Evolutionary conservation across 2,329 filamentous ascomycete genomes (phyloP), one percentile per base, ranked within the genome.

Genomic region (Alternaria triticina): DNA sequence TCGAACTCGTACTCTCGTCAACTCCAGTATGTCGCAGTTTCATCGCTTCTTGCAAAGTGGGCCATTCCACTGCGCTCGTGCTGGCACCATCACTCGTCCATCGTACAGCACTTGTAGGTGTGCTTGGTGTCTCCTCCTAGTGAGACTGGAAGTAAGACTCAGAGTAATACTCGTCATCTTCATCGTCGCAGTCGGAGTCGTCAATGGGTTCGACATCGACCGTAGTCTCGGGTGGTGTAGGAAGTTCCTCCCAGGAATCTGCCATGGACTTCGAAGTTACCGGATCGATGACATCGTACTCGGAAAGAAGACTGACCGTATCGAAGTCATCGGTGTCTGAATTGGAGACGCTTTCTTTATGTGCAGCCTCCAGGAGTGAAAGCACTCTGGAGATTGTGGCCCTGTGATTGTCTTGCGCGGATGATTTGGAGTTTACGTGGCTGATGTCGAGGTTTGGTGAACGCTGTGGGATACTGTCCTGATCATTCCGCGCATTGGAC

Each of bases 41-140:
- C 20, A 56, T 46, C 12, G 68, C 62, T 51, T 72, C 68, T 50
- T 62, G 54, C 23, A 70, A 51, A 40, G 63, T 68, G 3, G 67
- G 70, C 70, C 70, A 74, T 22, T 70, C 69, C 13, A 61, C 52
- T 10, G 50, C 60, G 44, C 57, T 59, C 12, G 59, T 64, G 11
- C 54, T 56, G 4, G 40, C 62, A 15, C 30, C 40, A 15, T 60
- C 47, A 11, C 52, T 36, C 11, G 23, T 25, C 27, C 30, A 17
- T 15, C 23, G 40, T 20, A n/a, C 45, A 17, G 45, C 30, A 11
- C 50, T 25, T 7, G 55, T 28, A 20, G 22, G 30, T 20, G 15
- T 33, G 25, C 22, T 20, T n/a, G 22, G 23, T 11, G 52, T 40
- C 36, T 58, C 61, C 33, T 51, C 40, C 30, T 62, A 36, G 10